Percentiles rank a stretch among this genome's conserved stretches.
Conservation (phyloP, 176 grass and related monocot species). For the Dactylis glomerata region DNA sequence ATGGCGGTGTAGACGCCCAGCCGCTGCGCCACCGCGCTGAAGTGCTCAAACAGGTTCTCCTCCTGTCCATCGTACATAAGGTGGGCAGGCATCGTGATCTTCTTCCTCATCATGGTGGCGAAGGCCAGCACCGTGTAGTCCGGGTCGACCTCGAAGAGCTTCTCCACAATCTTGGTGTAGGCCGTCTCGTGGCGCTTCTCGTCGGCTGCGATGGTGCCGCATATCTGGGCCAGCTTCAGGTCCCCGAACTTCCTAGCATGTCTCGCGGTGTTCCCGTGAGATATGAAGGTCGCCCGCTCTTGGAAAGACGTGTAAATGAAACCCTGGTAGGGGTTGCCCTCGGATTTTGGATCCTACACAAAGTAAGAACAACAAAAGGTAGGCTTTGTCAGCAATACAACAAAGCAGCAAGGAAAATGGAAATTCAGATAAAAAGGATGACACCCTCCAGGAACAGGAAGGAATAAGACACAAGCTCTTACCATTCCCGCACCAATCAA, state of each 20-base stretch:
- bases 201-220: constrained; percentile 2
- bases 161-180: constrained; percentile 19
- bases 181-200: constrained; percentile 11
- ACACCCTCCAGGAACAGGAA: not conserved
- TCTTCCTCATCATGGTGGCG: constrained; percentile 16
- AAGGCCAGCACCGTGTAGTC: constrained; percentile 14
- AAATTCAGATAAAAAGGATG: not conserved
- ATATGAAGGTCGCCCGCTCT: constrained; percentile 15
- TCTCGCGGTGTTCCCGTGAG: not conserved
- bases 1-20: not conserved
- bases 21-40: not conserved
- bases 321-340: not conserved
- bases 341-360: constrained; percentile 1
- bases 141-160: not conserved
- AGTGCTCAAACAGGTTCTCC: not conserved
- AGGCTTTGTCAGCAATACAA: not conserved
- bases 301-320: constrained; percentile 19
- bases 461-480: not conserved
- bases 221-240: constrained; percentile 10
- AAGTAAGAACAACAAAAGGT: not conserved
- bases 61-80: constrained; percentile 4
- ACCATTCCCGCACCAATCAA: not conserved
- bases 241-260: not conserved
- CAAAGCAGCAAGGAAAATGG: not conserved
- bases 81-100: constrained; percentile 1